Conservation (phyloP, 1,284 basidiomycete species). For the Flammula alnicola region DNA sequence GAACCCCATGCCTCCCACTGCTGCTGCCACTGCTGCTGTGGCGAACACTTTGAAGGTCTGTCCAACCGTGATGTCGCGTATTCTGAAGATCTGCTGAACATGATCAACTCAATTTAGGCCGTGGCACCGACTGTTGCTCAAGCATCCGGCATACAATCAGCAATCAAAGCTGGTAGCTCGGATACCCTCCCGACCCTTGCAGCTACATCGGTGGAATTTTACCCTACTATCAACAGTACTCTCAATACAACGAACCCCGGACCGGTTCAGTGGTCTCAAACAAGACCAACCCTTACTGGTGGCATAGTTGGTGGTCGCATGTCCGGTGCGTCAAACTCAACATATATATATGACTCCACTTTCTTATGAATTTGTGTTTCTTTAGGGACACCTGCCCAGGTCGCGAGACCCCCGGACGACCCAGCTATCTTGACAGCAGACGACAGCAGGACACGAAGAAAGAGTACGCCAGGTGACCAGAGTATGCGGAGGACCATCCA, state of each 20-base stretch:
- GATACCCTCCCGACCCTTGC: conserved; percentile 33
- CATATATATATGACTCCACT: neutral
- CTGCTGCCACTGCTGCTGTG: conserved; percentile 25
- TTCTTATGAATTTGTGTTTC: neutral
- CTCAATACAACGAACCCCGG: conserved; percentile 62
- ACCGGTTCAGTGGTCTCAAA: conserved; percentile 64
- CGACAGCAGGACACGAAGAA: conserved; percentile 64
- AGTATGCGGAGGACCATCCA: conserved; percentile 93
- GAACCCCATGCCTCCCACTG: conserved; percentile 24
- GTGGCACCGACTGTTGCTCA: conserved; percentile 10
- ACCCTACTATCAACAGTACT: conserved; percentile 61
- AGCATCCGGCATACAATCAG: conserved; percentile 18
- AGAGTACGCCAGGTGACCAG: conserved; percentile 77
- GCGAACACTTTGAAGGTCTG: conserved; percentile 23
- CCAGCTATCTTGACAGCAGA: conserved; percentile 57
- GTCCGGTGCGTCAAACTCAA: conserved; percentile 49
- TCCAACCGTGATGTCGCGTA: too few relatives aligned
- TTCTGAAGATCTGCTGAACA: too few relatives aligned
- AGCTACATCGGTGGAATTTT: conserved; percentile 39
- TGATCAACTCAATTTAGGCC: too few relatives aligned
- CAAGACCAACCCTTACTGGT: conserved; percentile 74
- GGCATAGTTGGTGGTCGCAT: conserved; percentile 69
- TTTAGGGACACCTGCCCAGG: conserved; percentile 73
- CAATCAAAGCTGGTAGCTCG: conserved; percentile 24
- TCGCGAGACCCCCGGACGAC: conserved; percentile 65